Base-by-base conservation (phyloP, 2,329 filamentous ascomycete genomes). In the Emmonsiellopsis sp. region DNA sequence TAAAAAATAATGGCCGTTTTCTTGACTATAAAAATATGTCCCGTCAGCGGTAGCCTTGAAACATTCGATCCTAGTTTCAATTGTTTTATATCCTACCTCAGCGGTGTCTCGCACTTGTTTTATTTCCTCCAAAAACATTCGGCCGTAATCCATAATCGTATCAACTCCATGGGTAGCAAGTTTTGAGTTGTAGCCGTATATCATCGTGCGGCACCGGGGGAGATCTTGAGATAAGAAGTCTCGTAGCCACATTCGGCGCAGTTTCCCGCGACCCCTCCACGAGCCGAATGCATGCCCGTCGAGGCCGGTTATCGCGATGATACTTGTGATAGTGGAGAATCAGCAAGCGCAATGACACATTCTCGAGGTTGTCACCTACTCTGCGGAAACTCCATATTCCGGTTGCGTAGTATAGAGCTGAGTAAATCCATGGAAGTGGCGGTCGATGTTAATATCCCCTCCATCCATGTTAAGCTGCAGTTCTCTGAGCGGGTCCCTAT, bases 1-100 rank as follows among this genome's bases (percentile, higher is more conserved):
- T 40, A 40, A 57, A 55, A 5, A 58, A 7, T 6, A 56, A 32
- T 14, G 56, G 56, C 13, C 36, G 36, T 39, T 39, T 3, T 39
- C 13, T n/a, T 39, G 13, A n/a, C 36, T 39, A 39, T 39, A 3
- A 39, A 10, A n/a, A 10, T n/a, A 39, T n/a, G 9, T 39, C 3
- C 36, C 36, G 36, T 39, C 13, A 39, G 36, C 6, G 36, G 9
- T 10, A 39, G 36, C 36, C 36, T 39, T 39, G 8, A 9, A 39
- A 9, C 9, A n/a, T 39, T 39, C 36, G 2, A n/a, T 39, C 36
- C 13, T 6, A 6, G 36, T 9, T 39, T 5, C 21, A 27, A 27
- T 27, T 27, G 21, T 27, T 27, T 27, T 27, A 27, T 27, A n/a
- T n/a, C 36, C 36, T 39, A 39, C 36, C 36, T n/a, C 36, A 3